These are phyloP conservation scores for Alternaria brassicicola DNA, from an alignment of 2,329 filamentous ascomycete genomes.

Conservation along the genomic window DNA sequence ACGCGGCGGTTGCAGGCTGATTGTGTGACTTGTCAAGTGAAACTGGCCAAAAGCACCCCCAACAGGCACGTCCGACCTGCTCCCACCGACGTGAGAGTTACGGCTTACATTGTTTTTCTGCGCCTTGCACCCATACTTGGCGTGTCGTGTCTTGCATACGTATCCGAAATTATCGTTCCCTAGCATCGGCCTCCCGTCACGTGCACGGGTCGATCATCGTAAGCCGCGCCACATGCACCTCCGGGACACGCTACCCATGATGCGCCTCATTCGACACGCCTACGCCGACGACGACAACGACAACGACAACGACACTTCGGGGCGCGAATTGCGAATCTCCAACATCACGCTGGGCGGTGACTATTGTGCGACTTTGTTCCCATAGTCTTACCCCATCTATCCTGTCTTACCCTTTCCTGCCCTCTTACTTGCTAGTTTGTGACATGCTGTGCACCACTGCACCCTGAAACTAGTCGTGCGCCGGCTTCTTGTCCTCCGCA, in stretches of 20 bases:
- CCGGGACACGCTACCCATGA: constrained; percentile 1
- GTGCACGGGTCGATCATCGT: neutral
- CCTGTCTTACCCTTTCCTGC: neutral
- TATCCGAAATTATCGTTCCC: neutral
- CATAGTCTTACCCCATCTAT: neutral
- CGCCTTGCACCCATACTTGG: neutral
- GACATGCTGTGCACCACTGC: constrained; percentile 24
- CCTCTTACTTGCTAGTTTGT: constrained; percentile 11
- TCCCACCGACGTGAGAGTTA: neutral
- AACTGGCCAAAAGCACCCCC: neutral
- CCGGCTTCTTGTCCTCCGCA: constrained; percentile 14
- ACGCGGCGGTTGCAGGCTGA: constrained; percentile 3
- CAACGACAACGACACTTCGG: neutral
- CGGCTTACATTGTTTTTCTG: neutral
- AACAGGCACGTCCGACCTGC: neutral
- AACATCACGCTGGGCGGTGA: neutral
- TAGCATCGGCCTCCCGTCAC: neutral
- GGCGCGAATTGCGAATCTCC: neutral
- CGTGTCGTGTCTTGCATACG: neutral
- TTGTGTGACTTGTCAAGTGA: neutral
- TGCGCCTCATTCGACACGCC: constrained; percentile 3
- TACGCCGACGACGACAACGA: neutral
- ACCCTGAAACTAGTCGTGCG: constrained; percentile 37
- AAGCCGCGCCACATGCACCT: neutral
- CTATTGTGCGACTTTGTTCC: neutral